These are phyloP conservation scores for Podospora fimiseda DNA, from an alignment of 495 filamentous ascomycete genomes.

Conservation along the genomic window DNA sequence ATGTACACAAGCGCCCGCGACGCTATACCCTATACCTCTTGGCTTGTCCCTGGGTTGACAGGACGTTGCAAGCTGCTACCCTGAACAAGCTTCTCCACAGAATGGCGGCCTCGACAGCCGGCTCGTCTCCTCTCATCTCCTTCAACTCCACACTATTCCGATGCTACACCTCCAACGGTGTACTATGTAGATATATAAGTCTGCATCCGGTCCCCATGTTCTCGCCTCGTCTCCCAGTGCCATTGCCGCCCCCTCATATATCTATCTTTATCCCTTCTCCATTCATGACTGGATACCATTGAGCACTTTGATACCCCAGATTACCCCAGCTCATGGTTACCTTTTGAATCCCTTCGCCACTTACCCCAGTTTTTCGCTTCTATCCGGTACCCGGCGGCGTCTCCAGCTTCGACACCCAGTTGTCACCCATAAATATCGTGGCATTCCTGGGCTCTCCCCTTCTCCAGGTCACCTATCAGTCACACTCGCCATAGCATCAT, in stretches of 20 bases:
- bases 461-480: background rate
- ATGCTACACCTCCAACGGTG: slow-evolving; percentile 26
- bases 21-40: slow-evolving; percentile 11
- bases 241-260: slow-evolving; percentile 12
- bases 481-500: background rate
- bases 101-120: slow-evolving; percentile 19
- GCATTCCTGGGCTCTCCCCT: background rate
- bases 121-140: slow-evolving; percentile 20
- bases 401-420: slow-evolving; percentile 4
- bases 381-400: slow-evolving; percentile 9
- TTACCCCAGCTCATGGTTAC: slow-evolving; percentile 9
- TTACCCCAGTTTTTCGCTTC: slow-evolving; percentile 7
- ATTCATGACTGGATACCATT: slow-evolving; percentile 7
- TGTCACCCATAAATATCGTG: slow-evolving; percentile 7
- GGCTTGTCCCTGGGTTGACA: slow-evolving; percentile 3
- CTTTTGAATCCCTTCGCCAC: slow-evolving; percentile 7
- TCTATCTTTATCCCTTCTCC: slow-evolving; percentile 20
- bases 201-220: slow-evolving; percentile 26
- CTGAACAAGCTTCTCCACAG: slow-evolving; percentile 26
- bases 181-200: slow-evolving; percentile 34
- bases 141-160: slow-evolving; percentile 25
- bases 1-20: slow-evolving; percentile 15
- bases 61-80: slow-evolving; percentile 6
- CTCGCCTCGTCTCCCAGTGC: slow-evolving; percentile 25
- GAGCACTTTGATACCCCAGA: background rate